A percentile compares a stretch with the other conserved stretches of the same genome.
Conservation (phyloP, 192 early-diverging fungal species). For the Backusella mclennaniae region DNA sequence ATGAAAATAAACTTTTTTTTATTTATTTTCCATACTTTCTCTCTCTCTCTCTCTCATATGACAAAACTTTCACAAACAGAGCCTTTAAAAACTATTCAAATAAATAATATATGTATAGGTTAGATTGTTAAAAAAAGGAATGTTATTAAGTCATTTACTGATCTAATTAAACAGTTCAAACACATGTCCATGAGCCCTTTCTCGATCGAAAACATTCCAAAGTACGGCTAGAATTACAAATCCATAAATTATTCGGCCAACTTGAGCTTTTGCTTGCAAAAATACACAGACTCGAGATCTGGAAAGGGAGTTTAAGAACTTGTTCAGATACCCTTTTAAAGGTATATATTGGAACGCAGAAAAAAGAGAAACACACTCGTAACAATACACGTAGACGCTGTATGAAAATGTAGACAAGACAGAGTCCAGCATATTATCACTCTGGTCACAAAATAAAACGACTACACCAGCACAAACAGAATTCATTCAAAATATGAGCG, state of each 20-base stretch:
- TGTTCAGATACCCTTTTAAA: neutral
- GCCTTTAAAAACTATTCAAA: constrained; percentile 4
- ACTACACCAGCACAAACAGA: neutral
- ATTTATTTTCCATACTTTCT: neutral
- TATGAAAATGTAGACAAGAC: neutral
- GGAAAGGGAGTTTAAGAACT: constrained; percentile 1
- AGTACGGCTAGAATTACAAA: neutral
- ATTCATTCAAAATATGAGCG: neutral
- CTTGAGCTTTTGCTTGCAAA: constrained; percentile 10
- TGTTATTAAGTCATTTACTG: neutral
- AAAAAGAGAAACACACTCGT: too few relatives aligned
- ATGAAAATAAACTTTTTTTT: neutral
- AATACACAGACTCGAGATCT: constrained; percentile 5
- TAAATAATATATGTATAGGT: neutral
- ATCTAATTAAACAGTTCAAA: neutral
- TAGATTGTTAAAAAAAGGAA: neutral
- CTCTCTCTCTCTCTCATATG: neutral
- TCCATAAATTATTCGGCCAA: neutral
- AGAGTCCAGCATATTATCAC: neutral
- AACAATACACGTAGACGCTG: neutral
- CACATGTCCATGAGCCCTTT: constrained; percentile 7
- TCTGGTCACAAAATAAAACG: neutral
- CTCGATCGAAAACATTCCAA: neutral
- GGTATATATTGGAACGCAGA: neutral
- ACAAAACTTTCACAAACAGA: neutral